phyloP scores from a whole-genome alignment of 768 basidiomycete species.

The Macrocybe gigantea region DNA sequence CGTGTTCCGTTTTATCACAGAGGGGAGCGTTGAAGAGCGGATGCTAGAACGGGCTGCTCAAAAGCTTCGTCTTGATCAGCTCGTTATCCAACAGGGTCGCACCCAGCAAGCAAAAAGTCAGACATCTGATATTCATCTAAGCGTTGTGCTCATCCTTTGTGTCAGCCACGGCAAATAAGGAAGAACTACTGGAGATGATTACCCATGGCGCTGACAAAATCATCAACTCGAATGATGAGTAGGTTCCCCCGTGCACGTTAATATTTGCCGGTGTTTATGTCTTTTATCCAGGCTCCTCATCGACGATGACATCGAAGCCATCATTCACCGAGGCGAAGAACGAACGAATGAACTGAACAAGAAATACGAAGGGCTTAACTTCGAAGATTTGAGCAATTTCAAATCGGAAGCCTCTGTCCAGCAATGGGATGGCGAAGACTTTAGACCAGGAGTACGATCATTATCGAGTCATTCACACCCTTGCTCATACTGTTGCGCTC shows the following conservation, averaged over 20 bases:
- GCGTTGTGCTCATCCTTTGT: slow-evolving; percentile 1
- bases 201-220: slow-evolving; percentile 97
- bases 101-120: slow-evolving; percentile 74
- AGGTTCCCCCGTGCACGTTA: slow-evolving; percentile 17
- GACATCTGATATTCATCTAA: slow-evolving; percentile 10
- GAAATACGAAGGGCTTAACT: slow-evolving; percentile 89
- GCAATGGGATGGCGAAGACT: slow-evolving; percentile 96
- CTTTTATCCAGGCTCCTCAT: slow-evolving; percentile 50
- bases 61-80: slow-evolving; percentile 89
- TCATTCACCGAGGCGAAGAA: slow-evolving; percentile 88
- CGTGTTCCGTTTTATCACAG: slow-evolving; percentile 95
- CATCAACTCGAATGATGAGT: slow-evolving; percentile 77
- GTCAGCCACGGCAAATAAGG: slow-evolving; percentile 88
- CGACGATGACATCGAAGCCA: slow-evolving; percentile 90
- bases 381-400: slow-evolving; percentile 96
- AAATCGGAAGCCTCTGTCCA: slow-evolving; percentile 89
- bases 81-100: slow-evolving; percentile 95
- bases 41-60: slow-evolving; percentile 94
- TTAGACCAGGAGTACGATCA: slow-evolving; percentile 58
- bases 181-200: slow-evolving; percentile 97
- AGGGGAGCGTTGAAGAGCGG: slow-evolving; percentile 92
- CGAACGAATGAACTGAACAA: slow-evolving; percentile 82
- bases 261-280: neutral
- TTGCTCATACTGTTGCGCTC: neutral
- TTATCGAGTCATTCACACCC: neutral